phyloP scores from a whole-genome alignment of 352 stramenopile species.

The Globisporangium acanthophoron region DNA sequence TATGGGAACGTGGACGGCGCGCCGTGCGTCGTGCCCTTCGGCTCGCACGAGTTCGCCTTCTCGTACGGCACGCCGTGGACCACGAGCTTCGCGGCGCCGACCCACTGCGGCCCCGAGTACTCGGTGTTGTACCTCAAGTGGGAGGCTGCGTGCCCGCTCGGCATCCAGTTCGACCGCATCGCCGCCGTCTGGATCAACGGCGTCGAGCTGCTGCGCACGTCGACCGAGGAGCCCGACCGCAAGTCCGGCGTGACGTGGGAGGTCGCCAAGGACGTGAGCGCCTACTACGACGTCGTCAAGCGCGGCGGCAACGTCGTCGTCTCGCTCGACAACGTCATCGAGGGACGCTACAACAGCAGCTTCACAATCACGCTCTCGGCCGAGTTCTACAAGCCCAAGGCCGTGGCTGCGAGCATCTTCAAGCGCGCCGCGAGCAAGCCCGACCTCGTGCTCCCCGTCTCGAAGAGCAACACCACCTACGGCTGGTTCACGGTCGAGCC shows the following conservation, averaged over 20 bases:
- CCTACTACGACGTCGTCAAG: slow-evolving; percentile 46
- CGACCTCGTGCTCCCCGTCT: slow-evolving; percentile 39
- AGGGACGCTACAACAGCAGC: slow-evolving; percentile 49
- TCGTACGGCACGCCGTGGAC: slow-evolving; percentile 56
- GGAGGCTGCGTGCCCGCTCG: slow-evolving; percentile 29
- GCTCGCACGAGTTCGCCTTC: slow-evolving; percentile 42
- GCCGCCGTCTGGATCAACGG: slow-evolving; percentile 69
- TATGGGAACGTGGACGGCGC: slow-evolving; percentile 36
- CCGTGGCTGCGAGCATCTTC: slow-evolving; percentile 12
- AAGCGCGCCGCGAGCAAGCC: slow-evolving; percentile 13
- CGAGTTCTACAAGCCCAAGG: slow-evolving; percentile 47
- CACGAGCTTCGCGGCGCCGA: slow-evolving; percentile 29
- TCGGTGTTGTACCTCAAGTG: slow-evolving; percentile 58
- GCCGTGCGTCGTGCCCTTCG: slow-evolving; percentile 42
- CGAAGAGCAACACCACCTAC: slow-evolving; percentile 39
- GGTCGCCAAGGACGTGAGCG: slow-evolving; percentile 61
- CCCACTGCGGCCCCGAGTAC: slow-evolving; percentile 32
- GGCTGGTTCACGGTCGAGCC: slow-evolving; percentile 66
- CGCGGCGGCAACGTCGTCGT: slow-evolving; percentile 48
- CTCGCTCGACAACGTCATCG: slow-evolving; percentile 63
- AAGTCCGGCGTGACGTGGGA: slow-evolving; percentile 42
- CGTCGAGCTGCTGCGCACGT: slow-evolving; percentile 67
- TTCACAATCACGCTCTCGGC: slow-evolving; percentile 50
- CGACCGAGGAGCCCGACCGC: slow-evolving; percentile 56
- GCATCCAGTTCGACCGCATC: slow-evolving; percentile 69